A percentile compares a stretch with the other conserved stretches of the same genome.
Evolutionary conservation across 345 rosid genomes (phyloP).

Genomic region (Euphorbia pulcherrima): DNA sequence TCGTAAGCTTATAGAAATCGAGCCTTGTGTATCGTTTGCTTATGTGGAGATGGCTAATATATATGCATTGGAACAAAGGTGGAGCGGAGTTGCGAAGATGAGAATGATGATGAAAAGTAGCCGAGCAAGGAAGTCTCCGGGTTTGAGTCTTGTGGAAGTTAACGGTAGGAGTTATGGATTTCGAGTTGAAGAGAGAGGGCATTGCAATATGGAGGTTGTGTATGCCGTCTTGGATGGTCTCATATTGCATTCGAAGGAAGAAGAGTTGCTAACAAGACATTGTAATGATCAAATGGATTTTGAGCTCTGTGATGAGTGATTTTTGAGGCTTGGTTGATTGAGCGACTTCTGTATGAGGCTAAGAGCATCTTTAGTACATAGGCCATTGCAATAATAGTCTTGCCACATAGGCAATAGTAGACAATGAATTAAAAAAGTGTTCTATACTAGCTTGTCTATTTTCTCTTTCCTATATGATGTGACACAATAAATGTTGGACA

Average conservation of each 20-base stretch:
- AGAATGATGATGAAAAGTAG: constrained; percentile 27
- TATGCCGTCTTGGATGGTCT: constrained; percentile 38
- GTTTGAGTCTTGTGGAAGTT: constrained; percentile 44
- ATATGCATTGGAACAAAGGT: constrained; percentile 17
- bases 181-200: constrained; percentile 49
- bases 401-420: no score
- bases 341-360: no score
- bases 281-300: constrained; percentile 2
- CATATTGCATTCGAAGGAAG: constrained; percentile 35
- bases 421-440: no score
- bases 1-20: constrained; percentile 9
- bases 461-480: no score
- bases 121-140: constrained; percentile 48
- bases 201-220: constrained; percentile 23
- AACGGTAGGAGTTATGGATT: constrained; percentile 40
- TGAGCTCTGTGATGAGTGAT: background rate
- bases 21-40: constrained; percentile 12
- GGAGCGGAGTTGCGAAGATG: constrained; percentile 18
- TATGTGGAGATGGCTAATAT: constrained; percentile 25
- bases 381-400: no score
- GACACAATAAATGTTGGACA: no score
- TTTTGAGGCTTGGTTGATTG: no score
- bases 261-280: constrained; percentile 2
- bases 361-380: no score
- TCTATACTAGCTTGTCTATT: no score